phyloP scores from a whole-genome alignment of 1,284 basidiomycete genomes.

The Hypsizygus ulmarius region DNA sequence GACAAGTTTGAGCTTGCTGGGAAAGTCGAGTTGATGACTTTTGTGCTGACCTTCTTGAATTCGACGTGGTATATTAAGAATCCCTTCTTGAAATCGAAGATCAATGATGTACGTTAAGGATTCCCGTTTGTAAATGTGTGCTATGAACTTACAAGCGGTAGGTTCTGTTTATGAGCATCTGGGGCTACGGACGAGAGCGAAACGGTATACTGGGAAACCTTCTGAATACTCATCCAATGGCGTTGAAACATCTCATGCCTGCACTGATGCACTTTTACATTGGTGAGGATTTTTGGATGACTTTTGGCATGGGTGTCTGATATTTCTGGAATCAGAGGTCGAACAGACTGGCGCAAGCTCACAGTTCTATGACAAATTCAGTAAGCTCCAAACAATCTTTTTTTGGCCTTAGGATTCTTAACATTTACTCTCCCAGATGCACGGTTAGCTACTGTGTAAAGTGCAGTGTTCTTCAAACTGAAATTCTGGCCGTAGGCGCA shows the following conservation, averaged over 20 bases:
- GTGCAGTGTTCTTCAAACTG: background rate
- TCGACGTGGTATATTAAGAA: conserved; percentile 99
- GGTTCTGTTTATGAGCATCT: conserved; percentile 83
- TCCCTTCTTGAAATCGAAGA: conserved; percentile 97
- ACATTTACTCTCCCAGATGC: conserved; percentile 45
- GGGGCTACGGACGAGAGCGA: conserved; percentile 72
- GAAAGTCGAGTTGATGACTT: conserved; percentile 86
- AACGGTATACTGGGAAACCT: conserved; percentile 80
- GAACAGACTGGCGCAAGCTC: conserved; percentile 97
- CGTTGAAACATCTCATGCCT: conserved; percentile 87
- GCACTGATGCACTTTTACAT: conserved; percentile 95
- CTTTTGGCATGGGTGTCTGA: background rate
- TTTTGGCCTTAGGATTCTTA: conserved; percentile 3
- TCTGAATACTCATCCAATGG: conserved; percentile 83
- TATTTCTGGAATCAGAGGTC: conserved; percentile 64
- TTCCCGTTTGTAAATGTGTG: conserved; percentile 1
- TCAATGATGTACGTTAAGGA: conserved; percentile 72
- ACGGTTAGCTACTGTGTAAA: conserved; percentile 34
- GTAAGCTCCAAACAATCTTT: conserved; percentile 53
- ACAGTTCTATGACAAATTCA: conserved; percentile 98
- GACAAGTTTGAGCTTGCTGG: conserved; percentile 81
- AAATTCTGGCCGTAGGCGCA: conserved; percentile 52
- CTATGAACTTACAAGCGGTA: conserved; percentile 30
- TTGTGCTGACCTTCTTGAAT: conserved; percentile 89
- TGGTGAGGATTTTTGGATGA: conserved; percentile 47